These are phyloP conservation scores for Ustilago trichophora DNA, from an alignment of 1,284 basidiomycete genomes.

Conservation along the genomic window DNA sequence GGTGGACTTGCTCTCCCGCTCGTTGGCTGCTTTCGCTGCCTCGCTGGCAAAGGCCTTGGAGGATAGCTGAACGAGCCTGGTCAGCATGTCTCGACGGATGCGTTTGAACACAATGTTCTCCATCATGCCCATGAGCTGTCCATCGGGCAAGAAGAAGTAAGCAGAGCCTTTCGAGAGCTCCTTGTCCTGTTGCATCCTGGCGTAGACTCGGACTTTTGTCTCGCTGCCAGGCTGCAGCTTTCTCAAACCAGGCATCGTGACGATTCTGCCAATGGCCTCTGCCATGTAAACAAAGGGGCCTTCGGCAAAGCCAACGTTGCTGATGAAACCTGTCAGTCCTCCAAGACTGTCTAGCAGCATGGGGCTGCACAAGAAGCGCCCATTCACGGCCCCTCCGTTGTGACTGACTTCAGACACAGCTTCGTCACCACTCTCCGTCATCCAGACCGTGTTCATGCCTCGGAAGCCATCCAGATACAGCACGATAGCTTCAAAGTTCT, in stretches of 20 bases:
- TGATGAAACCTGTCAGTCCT: conserved; percentile 49
- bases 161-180: conserved; percentile 32
- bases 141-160: conserved; percentile 33
- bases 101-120: conserved; percentile 41
- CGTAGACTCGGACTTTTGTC: conserved; percentile 22
- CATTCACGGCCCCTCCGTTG: conserved; percentile 21
- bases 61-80: conserved; percentile 33
- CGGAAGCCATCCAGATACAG: conserved; percentile 38
- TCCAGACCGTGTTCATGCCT: conserved; percentile 46
- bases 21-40: conserved; percentile 17
- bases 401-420: conserved; percentile 37
- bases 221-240: conserved; percentile 16
- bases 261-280: conserved; percentile 38
- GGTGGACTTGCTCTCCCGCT: neutral
- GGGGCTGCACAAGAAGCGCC: conserved; percentile 39
- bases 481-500: conserved; percentile 45
- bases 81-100: conserved; percentile 37
- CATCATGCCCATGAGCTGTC: conserved; percentile 37
- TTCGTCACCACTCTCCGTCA: conserved; percentile 36
- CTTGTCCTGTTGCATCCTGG: conserved; percentile 33
- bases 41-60: conserved; percentile 36
- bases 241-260: conserved; percentile 17
- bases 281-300: conserved; percentile 45
- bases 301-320: conserved; percentile 45
- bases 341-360: conserved; percentile 50